phyloP scores from a whole-genome alignment of 1,284 basidiomycete genomes.

The Neonothopanus nambi region DNA sequence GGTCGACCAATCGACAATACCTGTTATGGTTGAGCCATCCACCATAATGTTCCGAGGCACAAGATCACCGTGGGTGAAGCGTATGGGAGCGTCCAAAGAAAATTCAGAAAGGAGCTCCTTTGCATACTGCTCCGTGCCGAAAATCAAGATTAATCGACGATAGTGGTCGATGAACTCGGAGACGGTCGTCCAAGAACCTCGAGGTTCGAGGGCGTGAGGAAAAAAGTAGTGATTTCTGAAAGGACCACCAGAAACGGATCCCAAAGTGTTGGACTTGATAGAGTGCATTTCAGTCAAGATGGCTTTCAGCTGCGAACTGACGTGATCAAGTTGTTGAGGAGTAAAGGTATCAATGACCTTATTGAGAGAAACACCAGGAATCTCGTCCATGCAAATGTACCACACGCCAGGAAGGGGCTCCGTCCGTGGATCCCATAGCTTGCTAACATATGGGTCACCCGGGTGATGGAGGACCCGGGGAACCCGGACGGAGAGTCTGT shows the following conservation, averaged over 20 bases:
- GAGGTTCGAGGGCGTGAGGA: slow-evolving; percentile 12
- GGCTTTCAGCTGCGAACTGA: slow-evolving; percentile 15
- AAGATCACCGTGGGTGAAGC: slow-evolving; percentile 29
- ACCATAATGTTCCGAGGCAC: slow-evolving; percentile 30
- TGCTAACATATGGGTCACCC: background rate
- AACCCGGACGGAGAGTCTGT: background rate
- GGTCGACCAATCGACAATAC: slow-evolving; percentile 30
- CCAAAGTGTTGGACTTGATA: slow-evolving; percentile 11
- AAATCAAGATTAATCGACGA: slow-evolving; percentile 15
- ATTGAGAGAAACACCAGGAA: slow-evolving; percentile 22
- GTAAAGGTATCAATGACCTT: slow-evolving; percentile 22
- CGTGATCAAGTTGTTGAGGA: slow-evolving; percentile 19
- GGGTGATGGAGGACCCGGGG: background rate
- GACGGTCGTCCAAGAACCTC: slow-evolving; percentile 17
- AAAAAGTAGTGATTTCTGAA: slow-evolving; percentile 17
- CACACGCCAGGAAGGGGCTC: slow-evolving; percentile 4
- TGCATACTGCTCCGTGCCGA: slow-evolving; percentile 14
- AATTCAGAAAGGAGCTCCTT: slow-evolving; percentile 20
- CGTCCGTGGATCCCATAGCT: background rate
- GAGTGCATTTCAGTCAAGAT: background rate
- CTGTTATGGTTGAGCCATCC: slow-evolving; percentile 27
- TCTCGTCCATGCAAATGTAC: slow-evolving; percentile 22
- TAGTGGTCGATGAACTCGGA: slow-evolving; percentile 19
- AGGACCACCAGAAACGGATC: slow-evolving; percentile 18
- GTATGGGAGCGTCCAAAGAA: slow-evolving; percentile 21